These are phyloP conservation scores for Halophytophthora polymorphica DNA, from an alignment of 352 stramenopile genomes.

Conservation along the genomic window DNA sequence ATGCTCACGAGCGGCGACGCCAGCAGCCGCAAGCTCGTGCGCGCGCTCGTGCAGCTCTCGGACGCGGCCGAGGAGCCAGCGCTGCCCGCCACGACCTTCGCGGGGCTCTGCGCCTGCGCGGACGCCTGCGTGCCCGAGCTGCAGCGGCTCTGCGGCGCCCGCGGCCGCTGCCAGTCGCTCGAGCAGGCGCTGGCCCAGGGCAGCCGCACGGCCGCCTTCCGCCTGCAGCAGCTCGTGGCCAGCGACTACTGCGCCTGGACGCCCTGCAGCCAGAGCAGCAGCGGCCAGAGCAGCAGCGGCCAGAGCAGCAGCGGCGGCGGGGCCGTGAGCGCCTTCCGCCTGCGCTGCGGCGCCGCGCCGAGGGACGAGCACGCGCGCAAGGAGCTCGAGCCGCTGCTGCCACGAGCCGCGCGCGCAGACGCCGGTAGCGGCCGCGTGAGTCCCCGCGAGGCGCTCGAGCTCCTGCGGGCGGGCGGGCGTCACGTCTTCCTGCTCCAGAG, in stretches of 20 bases:
- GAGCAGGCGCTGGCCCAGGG: not conserved
- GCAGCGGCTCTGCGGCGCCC: constrained; percentile 6
- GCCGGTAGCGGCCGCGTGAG: too few species aligned
- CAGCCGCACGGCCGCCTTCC: not conserved
- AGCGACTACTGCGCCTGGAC: constrained; percentile 29
- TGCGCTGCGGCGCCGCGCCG: not conserved
- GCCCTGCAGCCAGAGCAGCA: not conserved
- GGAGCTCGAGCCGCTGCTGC: not conserved
- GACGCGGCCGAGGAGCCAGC: constrained; percentile 6
- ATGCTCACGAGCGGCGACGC: constrained; percentile 10
- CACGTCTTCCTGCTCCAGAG: not conserved
- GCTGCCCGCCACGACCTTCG: not conserved
- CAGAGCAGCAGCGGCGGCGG: not conserved
- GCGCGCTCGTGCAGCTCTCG: constrained; percentile 17
- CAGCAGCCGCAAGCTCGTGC: not conserved
- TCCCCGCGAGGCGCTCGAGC: too few species aligned
- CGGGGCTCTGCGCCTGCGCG: constrained; percentile 19
- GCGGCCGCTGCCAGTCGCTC: constrained; percentile 2
- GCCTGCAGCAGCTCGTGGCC: constrained; percentile 17
- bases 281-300: not conserved
- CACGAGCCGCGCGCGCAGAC: not conserved
- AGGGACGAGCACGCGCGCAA: not conserved
- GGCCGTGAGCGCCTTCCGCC: constrained; percentile 10
- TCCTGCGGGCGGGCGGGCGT: too few species aligned
- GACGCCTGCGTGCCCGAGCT: constrained; percentile 6